These are phyloP conservation scores for Apiotrichum laibachii DNA, from an alignment of 1,284 basidiomycete genomes.

Conservation along the genomic window DNA sequence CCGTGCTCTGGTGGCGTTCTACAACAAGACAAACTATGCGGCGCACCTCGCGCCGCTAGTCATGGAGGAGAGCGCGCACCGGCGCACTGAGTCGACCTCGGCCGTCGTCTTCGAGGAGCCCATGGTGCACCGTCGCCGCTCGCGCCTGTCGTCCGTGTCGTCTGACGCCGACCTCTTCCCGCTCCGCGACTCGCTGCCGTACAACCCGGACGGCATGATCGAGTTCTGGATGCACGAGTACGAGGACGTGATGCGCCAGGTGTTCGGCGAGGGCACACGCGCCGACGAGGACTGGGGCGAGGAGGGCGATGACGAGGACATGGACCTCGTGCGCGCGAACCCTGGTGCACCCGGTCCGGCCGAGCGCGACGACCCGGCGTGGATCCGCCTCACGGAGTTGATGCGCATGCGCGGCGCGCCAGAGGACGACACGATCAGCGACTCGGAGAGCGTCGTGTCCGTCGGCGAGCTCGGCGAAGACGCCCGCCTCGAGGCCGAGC, in stretches of 20 bases:
- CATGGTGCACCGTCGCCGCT: slow-evolving; percentile 11
- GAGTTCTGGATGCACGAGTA: slow-evolving; percentile 58
- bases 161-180: slow-evolving; percentile 55
- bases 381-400: slow-evolving; percentile 44
- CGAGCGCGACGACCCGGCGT: slow-evolving; percentile 40
- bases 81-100: slow-evolving; percentile 23
- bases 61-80: slow-evolving; percentile 13
- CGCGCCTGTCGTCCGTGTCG: slow-evolving; percentile 15
- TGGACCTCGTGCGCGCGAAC: slow-evolving; percentile 10
- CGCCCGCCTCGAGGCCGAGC: slow-evolving; percentile 51
- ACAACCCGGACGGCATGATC: slow-evolving; percentile 55
- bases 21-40: slow-evolving; percentile 49
- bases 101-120: slow-evolving; percentile 26
- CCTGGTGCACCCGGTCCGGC: slow-evolving; percentile 21
- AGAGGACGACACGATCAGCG: slow-evolving; percentile 59
- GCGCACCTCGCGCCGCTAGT: slow-evolving; percentile 15
- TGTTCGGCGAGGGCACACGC: slow-evolving; percentile 49
- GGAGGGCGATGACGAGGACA: slow-evolving; percentile 20
- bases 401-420: slow-evolving; percentile 30
- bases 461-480: slow-evolving; percentile 83
- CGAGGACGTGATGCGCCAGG: slow-evolving; percentile 56
- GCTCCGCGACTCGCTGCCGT: slow-evolving; percentile 47
- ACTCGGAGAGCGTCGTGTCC: slow-evolving; percentile 81
- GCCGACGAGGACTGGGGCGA: slow-evolving; percentile 21
- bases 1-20: slow-evolving; percentile 90